Evolutionary conservation across 2,329 filamentous ascomycete species (phyloP).

Genomic region (Nigrograna mackinnonii): DNA sequence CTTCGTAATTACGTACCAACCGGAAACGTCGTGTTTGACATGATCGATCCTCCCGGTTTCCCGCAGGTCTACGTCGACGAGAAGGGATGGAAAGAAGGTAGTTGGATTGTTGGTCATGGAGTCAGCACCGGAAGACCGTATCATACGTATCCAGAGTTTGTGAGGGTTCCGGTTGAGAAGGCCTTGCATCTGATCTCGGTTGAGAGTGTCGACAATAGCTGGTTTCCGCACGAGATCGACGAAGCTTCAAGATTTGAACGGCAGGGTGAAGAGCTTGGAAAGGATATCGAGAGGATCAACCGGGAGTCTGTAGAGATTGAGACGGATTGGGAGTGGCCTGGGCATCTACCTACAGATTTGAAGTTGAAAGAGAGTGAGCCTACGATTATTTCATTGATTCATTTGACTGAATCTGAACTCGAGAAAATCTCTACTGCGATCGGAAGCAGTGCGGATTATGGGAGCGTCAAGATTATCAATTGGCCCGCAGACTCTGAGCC

Average conservation of each 20-base stretch:
- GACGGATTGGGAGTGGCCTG: neutral
- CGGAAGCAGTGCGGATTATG: constrained; percentile 24
- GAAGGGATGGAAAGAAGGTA: neutral
- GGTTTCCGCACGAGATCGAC: neutral
- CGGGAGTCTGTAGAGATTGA: neutral
- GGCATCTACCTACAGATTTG: neutral
- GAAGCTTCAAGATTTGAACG: neutral
- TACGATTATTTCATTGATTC: neutral
- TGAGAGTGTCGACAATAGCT: neutral
- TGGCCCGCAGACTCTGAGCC: neutral
- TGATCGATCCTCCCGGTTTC: neutral
- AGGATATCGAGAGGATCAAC: neutral
- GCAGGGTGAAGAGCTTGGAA: neutral
- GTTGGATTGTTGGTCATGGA: neutral
- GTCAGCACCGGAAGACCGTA: neutral
- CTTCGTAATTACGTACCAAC: neutral
- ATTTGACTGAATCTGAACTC: neutral
- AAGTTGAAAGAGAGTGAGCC: neutral
- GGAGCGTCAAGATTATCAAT: constrained; percentile 20
- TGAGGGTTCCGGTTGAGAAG: neutral
- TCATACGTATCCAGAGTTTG: neutral
- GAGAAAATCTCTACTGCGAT: neutral
- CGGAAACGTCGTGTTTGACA: neutral
- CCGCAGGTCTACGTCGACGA: neutral
- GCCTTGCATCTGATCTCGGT: neutral